Conservation (phyloP, 2,329 filamentous ascomycete species). For the Diaporthe capsici region DNA sequence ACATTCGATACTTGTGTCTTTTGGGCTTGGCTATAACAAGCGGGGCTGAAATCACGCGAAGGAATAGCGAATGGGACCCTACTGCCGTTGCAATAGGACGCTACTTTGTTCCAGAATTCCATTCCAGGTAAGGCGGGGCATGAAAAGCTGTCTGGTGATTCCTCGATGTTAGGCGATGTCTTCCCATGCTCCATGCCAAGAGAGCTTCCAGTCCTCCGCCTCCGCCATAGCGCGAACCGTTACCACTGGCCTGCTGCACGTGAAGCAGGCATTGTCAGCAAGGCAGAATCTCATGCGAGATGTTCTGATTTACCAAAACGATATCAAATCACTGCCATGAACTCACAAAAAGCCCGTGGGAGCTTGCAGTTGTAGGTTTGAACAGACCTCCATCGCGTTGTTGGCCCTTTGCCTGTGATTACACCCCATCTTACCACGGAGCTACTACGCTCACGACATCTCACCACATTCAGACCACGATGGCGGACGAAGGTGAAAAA, state of each 20-base stretch:
- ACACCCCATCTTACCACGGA: not conserved
- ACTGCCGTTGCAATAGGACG: not conserved
- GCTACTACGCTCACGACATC: not conserved
- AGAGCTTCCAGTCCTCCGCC: not conserved
- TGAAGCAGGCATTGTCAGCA: not conserved
- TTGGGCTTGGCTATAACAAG: not conserved
- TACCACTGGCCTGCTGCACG: not conserved
- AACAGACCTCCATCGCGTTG: too few species aligned
- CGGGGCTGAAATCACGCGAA: not conserved
- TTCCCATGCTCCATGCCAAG: not conserved
- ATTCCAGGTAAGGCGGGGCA: not conserved
- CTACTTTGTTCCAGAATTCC: not conserved
- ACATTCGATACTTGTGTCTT: not conserved
- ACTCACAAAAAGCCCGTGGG: too few species aligned
- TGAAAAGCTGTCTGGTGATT: not conserved
- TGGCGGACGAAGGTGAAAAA: not conserved
- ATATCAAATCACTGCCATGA: not conserved
- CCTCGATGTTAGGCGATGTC: not conserved
- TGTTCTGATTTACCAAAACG: too few species aligned
- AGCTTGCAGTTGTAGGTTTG: too few species aligned
- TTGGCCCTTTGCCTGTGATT: not conserved
- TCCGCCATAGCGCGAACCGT: not conserved
- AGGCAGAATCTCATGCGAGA: not conserved
- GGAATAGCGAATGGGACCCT: not conserved
- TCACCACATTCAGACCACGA: not conserved